phyloP scores from a whole-genome alignment of 306 rosid species.

The Trifolium dubium region DNA sequence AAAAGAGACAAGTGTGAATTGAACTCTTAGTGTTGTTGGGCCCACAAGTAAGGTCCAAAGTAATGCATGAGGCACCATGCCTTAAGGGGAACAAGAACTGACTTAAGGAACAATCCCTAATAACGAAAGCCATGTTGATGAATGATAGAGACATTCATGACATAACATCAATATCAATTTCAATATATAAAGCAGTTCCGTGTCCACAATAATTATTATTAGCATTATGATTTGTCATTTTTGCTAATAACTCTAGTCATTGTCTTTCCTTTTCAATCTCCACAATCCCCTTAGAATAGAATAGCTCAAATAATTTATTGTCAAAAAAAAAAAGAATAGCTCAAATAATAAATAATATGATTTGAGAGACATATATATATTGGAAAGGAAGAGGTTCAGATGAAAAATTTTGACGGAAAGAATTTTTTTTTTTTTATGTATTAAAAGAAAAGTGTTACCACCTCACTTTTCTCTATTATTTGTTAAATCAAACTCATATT shows the following conservation, averaged over 20 bases:
- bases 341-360: no score
- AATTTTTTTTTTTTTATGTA: no score
- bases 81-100: conserved; percentile 36
- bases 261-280: conserved; percentile 48
- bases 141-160: conserved; percentile 41
- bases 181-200: conserved; percentile 45
- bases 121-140: conserved; percentile 33
- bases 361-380: no score
- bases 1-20: conserved; percentile 37
- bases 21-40: conserved; percentile 11
- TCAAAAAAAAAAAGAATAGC: no score
- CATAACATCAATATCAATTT: no score
- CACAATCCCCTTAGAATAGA: no score
- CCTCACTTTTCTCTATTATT: conserved; percentile 31
- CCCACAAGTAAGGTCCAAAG: conserved; percentile 43
- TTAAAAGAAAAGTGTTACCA: no score
- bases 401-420: no score
- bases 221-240: conserved; percentile 27
- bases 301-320: no score
- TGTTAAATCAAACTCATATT: conserved; percentile 42
- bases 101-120: conserved; percentile 48
- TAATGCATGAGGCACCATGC: background rate
- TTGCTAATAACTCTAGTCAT: conserved; percentile 42
- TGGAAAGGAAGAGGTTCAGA: no score
- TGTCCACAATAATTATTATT: conserved; percentile 47